Evolutionary conservation across 2,329 filamentous ascomycete species (phyloP).

Genomic region (Seiridium cupressi): DNA sequence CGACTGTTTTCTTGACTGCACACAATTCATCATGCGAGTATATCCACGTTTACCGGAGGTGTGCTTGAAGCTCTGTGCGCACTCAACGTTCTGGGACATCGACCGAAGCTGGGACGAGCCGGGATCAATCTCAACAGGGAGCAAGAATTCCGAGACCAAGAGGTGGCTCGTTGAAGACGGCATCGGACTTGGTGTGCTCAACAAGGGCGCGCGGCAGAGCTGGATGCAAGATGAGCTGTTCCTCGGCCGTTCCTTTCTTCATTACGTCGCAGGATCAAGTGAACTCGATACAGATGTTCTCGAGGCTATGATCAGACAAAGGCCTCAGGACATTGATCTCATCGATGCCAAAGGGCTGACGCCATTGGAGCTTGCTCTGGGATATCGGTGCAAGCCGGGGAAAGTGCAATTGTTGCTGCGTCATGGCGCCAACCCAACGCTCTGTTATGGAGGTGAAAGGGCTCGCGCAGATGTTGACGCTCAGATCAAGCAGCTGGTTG

Average conservation of each 20-base stretch:
- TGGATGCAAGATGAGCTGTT: constrained; percentile 1
- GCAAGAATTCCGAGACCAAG: neutral
- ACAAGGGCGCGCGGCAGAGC: neutral
- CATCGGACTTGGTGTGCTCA: neutral
- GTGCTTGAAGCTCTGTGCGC: neutral
- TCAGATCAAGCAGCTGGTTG: neutral
- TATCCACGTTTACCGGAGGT: neutral
- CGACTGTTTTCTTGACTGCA: neutral
- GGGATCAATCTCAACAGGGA: neutral
- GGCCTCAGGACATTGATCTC: neutral
- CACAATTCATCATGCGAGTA: neutral
- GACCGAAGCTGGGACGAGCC: neutral
- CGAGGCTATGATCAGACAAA: neutral
- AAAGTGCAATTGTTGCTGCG: neutral
- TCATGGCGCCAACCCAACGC: neutral
- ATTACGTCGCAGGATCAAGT: neutral
- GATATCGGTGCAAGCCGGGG: neutral
- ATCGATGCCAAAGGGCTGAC: neutral
- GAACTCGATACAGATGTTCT: neutral
- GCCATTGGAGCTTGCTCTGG: constrained; percentile 1
- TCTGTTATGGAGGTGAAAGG: neutral
- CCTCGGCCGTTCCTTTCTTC: neutral
- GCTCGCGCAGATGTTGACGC: neutral
- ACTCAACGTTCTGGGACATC: neutral
- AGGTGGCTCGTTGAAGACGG: neutral